Conservation (phyloP, 2,329 filamentous ascomycete genomes). For the Akanthomyces lecanii region DNA sequence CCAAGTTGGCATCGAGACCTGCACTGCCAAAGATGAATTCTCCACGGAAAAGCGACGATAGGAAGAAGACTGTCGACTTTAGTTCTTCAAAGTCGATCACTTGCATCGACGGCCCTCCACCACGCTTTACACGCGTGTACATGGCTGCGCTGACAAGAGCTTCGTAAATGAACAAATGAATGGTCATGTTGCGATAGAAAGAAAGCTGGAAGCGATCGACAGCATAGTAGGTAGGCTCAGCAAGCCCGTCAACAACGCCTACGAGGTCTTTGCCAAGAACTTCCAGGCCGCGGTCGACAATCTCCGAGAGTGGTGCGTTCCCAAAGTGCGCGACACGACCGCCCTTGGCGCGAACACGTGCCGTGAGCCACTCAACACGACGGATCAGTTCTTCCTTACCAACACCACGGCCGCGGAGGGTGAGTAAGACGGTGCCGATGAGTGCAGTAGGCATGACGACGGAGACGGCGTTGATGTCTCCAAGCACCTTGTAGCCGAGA, state of each 20-base stretch:
- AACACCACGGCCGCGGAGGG: slow-evolving; percentile 84
- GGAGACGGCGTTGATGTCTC: slow-evolving; percentile 91
- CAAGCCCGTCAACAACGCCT: slow-evolving; percentile 70
- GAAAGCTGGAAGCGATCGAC: slow-evolving; percentile 95
- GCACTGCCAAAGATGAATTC: slow-evolving; percentile 96
- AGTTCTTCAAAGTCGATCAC: slow-evolving; percentile 72
- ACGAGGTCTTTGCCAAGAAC: slow-evolving; percentile 89
- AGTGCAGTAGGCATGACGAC: slow-evolving; percentile 98
- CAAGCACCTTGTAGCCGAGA: slow-evolving; percentile 85
- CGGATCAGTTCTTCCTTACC: slow-evolving; percentile 81
- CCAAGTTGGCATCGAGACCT: slow-evolving; percentile 73
- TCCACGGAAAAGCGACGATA: slow-evolving; percentile 88
- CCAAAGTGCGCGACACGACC: slow-evolving; percentile 93
- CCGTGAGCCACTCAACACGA: slow-evolving; percentile 84
- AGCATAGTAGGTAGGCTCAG: slow-evolving; percentile 89
- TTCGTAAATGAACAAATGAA: slow-evolving; percentile 94
- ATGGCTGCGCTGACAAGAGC: slow-evolving; percentile 84
- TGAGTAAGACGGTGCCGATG: slow-evolving; percentile 89
- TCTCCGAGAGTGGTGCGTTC: slow-evolving; percentile 69
- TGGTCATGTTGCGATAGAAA: slow-evolving; percentile 99
- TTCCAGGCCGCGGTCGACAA: slow-evolving; percentile 85
- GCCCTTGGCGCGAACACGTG: slow-evolving; percentile 76
- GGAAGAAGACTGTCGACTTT: slow-evolving; percentile 75
- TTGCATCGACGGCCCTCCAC: slow-evolving; percentile 78
- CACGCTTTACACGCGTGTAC: slow-evolving; percentile 86